A percentile compares a stretch with the other conserved stretches of the same genome.
phyloP scores from a whole-genome alignment of 1,284 basidiomycete genomes.

The Serendipita sp. region DNA sequence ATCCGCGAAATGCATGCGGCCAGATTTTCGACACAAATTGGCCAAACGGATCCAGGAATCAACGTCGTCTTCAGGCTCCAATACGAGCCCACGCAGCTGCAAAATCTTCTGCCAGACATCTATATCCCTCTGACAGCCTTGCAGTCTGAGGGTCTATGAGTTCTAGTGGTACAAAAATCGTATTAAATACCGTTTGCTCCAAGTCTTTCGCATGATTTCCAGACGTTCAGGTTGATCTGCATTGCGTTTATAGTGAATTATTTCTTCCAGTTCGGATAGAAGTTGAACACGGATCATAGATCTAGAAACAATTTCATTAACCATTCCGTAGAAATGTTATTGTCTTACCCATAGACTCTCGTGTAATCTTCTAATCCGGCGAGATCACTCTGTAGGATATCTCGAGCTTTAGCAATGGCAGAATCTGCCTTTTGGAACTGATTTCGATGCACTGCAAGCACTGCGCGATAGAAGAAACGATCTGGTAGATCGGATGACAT shows the following conservation, averaged over 20 bases:
- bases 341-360: constrained; percentile 81
- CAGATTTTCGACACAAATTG: constrained; percentile 75
- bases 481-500: constrained; percentile 94
- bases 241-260: constrained; percentile 89
- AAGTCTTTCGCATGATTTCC: constrained; percentile 74
- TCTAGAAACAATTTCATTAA: constrained; percentile 27
- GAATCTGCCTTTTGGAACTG: constrained; percentile 84
- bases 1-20: constrained; percentile 79
- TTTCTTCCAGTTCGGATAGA: constrained; percentile 96
- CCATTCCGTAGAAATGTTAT: neutral
- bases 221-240: constrained; percentile 90
- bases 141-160: constrained; percentile 39
- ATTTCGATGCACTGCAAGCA: constrained; percentile 89
- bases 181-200: constrained; percentile 70
- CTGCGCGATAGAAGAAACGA: constrained; percentile 90
- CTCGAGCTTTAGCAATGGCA: constrained; percentile 91
- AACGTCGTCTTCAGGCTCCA: constrained; percentile 88
- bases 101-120: constrained; percentile 98
- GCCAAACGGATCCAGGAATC: constrained; percentile 96
- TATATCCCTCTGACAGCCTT: constrained; percentile 95
- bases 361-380: constrained; percentile 93
- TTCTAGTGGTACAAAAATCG: constrained; percentile 3
- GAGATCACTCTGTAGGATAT: constrained; percentile 83
- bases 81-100: constrained; percentile 88
- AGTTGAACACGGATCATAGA: constrained; percentile 97